Percentiles rank a stretch among this genome's conserved stretches.
Conservation (phyloP, 164 flowering plant species). For the Vitis cinerea region DNA sequence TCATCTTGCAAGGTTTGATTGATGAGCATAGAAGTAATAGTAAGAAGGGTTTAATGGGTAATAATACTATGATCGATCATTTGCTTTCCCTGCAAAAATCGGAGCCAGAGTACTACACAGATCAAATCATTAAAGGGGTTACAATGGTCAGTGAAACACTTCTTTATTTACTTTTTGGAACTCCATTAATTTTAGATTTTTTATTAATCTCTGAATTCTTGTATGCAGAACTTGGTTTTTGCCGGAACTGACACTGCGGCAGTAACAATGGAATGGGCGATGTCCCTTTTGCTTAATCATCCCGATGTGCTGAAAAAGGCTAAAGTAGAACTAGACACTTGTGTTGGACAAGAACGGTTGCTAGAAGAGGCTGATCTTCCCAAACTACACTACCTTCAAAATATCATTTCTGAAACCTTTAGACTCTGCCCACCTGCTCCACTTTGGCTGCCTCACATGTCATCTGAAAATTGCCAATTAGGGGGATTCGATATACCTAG, state of each 20-base stretch:
- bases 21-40: constrained; percentile 18
- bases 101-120: constrained; percentile 9
- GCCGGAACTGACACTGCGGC: constrained; percentile 1
- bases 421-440: not conserved
- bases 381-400: not conserved
- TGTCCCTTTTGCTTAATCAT: constrained; percentile 6
- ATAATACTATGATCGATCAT: constrained; percentile 7
- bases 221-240: not conserved
- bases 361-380: not conserved
- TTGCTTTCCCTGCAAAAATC: constrained; percentile 2
- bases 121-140: constrained; percentile 9
- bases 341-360: not conserved
- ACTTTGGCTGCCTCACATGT: too few species aligned
- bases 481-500: not conserved
- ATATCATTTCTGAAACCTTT: not conserved
- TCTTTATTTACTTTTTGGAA: too few species aligned
- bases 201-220: too few species aligned
- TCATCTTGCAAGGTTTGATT: constrained; percentile 22
- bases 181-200: too few species aligned
- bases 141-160: constrained; percentile 1
- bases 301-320: not conserved
- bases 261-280: constrained; percentile 18
- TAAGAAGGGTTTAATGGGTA: not conserved
- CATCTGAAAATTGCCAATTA: too few species aligned
- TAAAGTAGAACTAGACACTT: not conserved